Evolutionary conservation across 371 early-diverging fungal species (phyloP).

Genomic region (Mucor circinelloides): DNA sequence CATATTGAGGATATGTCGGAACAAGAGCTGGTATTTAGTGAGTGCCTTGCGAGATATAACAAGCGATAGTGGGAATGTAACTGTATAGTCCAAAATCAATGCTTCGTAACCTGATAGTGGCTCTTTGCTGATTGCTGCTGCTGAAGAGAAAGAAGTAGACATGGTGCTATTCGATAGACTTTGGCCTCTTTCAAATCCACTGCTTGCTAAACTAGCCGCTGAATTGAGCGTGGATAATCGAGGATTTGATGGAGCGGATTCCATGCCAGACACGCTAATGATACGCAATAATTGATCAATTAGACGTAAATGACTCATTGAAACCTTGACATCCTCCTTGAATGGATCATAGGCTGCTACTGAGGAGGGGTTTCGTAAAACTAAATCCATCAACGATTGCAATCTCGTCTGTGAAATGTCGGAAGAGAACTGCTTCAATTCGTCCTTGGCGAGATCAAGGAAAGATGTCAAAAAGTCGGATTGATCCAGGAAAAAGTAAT

Average conservation of each 20-base stretch:
- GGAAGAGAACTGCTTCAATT: constrained; percentile 67
- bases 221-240: background rate
- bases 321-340: constrained; percentile 83
- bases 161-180: constrained; percentile 25
- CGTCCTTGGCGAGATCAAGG: constrained; percentile 81
- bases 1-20: constrained; percentile 84
- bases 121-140: background rate
- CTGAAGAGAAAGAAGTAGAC: background rate
- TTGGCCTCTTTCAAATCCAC: constrained; percentile 27
- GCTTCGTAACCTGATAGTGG: constrained; percentile 70
- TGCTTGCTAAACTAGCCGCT: background rate
- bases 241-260: constrained; percentile 12
- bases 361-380: constrained; percentile 85
- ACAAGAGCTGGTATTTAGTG: constrained; percentile 89
- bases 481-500: constrained; percentile 89
- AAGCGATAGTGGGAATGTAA: constrained; percentile 87
- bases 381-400: constrained; percentile 86
- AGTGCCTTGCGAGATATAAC: constrained; percentile 82
- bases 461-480: constrained; percentile 94
- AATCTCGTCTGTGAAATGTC: constrained; percentile 75
- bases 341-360: constrained; percentile 79
- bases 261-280: constrained; percentile 54
- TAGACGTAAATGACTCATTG: constrained; percentile 62
- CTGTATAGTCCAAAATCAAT: constrained; percentile 73
- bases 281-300: constrained; percentile 75